Base-by-base conservation (phyloP, 331 rosid species). In the Telfairia occidentalis region DNA sequence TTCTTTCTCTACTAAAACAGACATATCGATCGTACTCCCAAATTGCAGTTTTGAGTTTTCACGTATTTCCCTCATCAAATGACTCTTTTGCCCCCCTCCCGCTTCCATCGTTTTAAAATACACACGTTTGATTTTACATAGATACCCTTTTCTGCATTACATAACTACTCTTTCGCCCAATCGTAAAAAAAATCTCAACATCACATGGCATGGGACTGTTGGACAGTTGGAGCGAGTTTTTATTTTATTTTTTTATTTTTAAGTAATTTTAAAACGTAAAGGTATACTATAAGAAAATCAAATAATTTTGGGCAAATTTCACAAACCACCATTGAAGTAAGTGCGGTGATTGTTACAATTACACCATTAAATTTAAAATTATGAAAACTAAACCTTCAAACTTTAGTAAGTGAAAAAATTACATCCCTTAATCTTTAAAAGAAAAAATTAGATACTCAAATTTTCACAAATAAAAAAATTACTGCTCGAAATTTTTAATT, bases 41-140 rank as follows among this genome's bases (percentile, higher is more conserved):
- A 18, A 13, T 37, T 3, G 37, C 75, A 45, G 18, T 70, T 70
- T 70, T 70, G 75, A 70, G 75, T 70, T 46, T 70, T 45, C 75
- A 70, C 75, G 23, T 46, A 43, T 70, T 70, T 70, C 3, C 30
- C 42, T 3, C 13, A 0, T 2, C 2, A 29, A 70, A 45, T 46
- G 3, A 70, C 75, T n/a, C 42, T 46, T 19, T 46, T 66, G 29
- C n/a, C 52, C 73, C 30, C 5, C 6, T 5, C 12, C 21, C 53
- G 16, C 37, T 32, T 15, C 19, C 3, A 1, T 13, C 21, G 49
- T 13, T 42, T 23, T 23, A 16, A 3, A 63, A 63, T 43, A 1
- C 37, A 12, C 46, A n/a, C 42, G 37, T 60, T 55, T 8, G 19
- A 3, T 5, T 54, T 16, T 1, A 57, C 29, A 35, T 11, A 57